Evolutionary conservation across 306 rosid species (phyloP).

Genomic region (Acacia acuminata): DNA sequence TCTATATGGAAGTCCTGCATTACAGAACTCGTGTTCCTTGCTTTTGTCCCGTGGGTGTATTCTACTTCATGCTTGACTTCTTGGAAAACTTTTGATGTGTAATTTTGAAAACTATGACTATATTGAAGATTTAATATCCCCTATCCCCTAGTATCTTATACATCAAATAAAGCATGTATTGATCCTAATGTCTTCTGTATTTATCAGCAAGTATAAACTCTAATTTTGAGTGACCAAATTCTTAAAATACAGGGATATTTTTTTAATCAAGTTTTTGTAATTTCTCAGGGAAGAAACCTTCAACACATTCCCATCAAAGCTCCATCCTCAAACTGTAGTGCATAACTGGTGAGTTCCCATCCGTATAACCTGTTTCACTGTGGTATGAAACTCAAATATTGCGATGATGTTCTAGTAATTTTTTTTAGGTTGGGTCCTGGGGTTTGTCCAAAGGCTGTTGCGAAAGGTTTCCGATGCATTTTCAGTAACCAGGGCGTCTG

Average conservation of each 20-base stretch:
- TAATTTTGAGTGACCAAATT: conserved; percentile 22
- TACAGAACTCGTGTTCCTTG: conserved; percentile 20
- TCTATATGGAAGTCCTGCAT: conserved; percentile 16
- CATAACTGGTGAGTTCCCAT: conserved; percentile 81
- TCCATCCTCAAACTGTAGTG: conserved; percentile 81
- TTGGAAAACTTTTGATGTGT: background rate
- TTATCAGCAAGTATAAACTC: background rate
- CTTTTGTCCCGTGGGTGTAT: conserved; percentile 8
- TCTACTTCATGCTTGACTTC: conserved; percentile 15
- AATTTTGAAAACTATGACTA: conserved; percentile 9
- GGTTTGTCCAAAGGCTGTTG: conserved; percentile 86
- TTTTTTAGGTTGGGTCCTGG: conserved; percentile 77
- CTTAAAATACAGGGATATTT: conserved; percentile 20
- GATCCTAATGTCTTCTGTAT: background rate
- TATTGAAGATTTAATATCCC: conserved; percentile 6
- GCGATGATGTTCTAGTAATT: conserved; percentile 14
- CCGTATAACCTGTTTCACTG: conserved; percentile 17
- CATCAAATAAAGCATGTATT: conserved; percentile 5
- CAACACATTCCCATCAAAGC: conserved; percentile 68
- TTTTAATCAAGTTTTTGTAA: conserved; percentile 27
- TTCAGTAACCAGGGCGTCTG: conserved; percentile 94
- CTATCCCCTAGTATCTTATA: conserved; percentile 11
- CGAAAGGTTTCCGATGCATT: conserved; percentile 89
- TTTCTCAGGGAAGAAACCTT: conserved; percentile 95
- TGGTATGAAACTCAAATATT: conserved; percentile 19